Percentiles rank a stretch among this genome's conserved stretches.
Conservation (phyloP, 192 early-diverging fungal genomes). For the Kickxella alabastrina region DNA sequence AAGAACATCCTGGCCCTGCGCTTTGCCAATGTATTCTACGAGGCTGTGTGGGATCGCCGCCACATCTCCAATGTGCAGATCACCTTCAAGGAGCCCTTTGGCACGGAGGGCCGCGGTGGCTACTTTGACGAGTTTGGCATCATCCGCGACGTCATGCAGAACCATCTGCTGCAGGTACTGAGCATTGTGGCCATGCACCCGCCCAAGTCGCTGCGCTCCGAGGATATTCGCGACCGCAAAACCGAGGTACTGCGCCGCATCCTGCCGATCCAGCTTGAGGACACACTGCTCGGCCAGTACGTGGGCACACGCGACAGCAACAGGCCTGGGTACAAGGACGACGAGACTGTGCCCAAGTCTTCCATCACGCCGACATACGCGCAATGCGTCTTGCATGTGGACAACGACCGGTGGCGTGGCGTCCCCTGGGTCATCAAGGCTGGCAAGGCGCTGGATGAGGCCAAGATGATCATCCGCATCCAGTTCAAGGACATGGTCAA, state of each 20-base stretch:
- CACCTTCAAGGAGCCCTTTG: slow-evolving; percentile 96
- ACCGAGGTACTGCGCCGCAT: slow-evolving; percentile 85
- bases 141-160: slow-evolving; percentile 95
- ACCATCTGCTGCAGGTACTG: slow-evolving; percentile 91
- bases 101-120: slow-evolving; percentile 94
- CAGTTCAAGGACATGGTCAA: slow-evolving; percentile 94
- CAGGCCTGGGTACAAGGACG: slow-evolving; percentile 91
- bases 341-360: slow-evolving; percentile 79
- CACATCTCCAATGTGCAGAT: slow-evolving; percentile 94
- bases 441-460: slow-evolving; percentile 87
- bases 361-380: slow-evolving; percentile 91
- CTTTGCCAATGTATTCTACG: slow-evolving; percentile 93
- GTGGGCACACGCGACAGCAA: slow-evolving; percentile 68
- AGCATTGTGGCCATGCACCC: slow-evolving; percentile 93
- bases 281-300: slow-evolving; percentile 92
- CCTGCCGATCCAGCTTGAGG: slow-evolving; percentile 70
- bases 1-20: slow-evolving; percentile 93
- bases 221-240: slow-evolving; percentile 96
- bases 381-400: slow-evolving; percentile 78
- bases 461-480: slow-evolving; percentile 92
- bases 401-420: slow-evolving; percentile 90
- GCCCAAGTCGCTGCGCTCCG: slow-evolving; percentile 79
- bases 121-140: slow-evolving; percentile 99
- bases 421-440: slow-evolving; percentile 70
- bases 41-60: slow-evolving; percentile 84